Conservation (phyloP, 345 rosid genomes). For the Trapa bicornis region DNA sequence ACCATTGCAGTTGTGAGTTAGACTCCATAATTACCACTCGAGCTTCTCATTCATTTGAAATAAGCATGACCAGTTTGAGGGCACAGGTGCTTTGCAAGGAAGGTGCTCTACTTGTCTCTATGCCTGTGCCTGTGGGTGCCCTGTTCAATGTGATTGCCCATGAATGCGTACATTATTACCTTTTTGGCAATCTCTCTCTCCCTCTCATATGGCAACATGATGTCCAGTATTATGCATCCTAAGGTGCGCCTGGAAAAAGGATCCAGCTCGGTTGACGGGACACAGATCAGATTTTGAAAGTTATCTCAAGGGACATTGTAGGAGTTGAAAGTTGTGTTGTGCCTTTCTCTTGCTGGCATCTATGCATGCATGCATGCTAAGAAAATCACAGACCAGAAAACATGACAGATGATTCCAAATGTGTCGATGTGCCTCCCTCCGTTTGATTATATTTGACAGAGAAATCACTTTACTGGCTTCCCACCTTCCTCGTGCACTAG, state of each 20-base stretch:
- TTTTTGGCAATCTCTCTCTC: not conserved
- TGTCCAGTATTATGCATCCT: too few species aligned
- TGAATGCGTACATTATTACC: not conserved
- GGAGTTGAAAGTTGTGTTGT: too few species aligned
- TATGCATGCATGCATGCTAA: too few species aligned
- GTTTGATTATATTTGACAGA: not conserved
- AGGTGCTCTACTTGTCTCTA: not conserved
- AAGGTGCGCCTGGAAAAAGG: not conserved
- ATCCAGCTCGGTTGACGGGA: too few species aligned
- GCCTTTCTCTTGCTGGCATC: too few species aligned
- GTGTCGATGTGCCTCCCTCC: too few species aligned
- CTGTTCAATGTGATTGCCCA: not conserved
- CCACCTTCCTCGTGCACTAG: not conserved
- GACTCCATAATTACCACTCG: not conserved
- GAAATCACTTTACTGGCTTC: not conserved
- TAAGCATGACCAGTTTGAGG: conserved; percentile 7
- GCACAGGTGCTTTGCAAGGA: not conserved
- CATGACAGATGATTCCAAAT: too few species aligned
- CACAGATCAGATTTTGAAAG: too few species aligned
- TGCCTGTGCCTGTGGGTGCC: not conserved
- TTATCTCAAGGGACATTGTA: too few species aligned
- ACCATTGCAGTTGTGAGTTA: too few species aligned
- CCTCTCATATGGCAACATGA: not conserved
- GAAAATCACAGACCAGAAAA: too few species aligned
- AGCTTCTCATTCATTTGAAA: conserved; percentile 1